Percentiles rank a stretch among this genome's conserved stretches.
Conservation (phyloP, 2,329 filamentous ascomycete species). For the Ophiocordyceps camponoti-floridani region DNA sequence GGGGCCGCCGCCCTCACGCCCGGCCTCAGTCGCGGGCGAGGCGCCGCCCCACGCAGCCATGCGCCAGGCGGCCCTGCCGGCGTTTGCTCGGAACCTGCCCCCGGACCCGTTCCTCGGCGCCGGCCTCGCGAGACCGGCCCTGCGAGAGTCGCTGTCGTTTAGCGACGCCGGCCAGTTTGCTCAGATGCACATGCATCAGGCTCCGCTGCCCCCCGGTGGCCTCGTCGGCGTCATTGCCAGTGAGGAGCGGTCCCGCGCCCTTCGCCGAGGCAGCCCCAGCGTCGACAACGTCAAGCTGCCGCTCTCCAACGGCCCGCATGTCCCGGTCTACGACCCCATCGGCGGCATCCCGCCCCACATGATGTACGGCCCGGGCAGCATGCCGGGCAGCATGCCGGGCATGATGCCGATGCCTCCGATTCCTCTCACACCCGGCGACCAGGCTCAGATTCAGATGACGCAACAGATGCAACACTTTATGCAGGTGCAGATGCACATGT, state of each 20-base stretch:
- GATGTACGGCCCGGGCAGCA: constrained; percentile 17
- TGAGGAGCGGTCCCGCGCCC: constrained; percentile 62
- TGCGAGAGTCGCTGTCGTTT: constrained; percentile 59
- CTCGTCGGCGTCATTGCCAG: constrained; percentile 76
- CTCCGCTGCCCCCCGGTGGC: constrained; percentile 47
- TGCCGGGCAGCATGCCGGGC: constrained; percentile 5
- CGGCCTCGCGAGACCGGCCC: constrained; percentile 51
- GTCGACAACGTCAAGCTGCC: constrained; percentile 26
- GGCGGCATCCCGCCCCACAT: constrained; percentile 26
- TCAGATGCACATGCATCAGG: constrained; percentile 6
- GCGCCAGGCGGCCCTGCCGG: constrained; percentile 40
- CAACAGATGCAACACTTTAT: constrained; percentile 78
- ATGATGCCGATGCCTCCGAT: constrained; percentile 12
- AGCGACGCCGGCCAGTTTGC: constrained; percentile 32
- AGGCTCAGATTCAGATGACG: constrained; percentile 62
- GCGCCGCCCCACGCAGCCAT: constrained; percentile 12
- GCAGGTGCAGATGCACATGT: constrained; percentile 90
- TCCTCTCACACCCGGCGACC: constrained; percentile 42
- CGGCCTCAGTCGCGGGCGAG: constrained; percentile 41
- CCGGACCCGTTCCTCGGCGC: constrained; percentile 75
- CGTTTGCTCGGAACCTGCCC: constrained; percentile 68
- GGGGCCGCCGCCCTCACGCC: constrained; percentile 26
- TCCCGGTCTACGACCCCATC: constrained; percentile 27
- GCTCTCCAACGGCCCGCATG: constrained; percentile 15
- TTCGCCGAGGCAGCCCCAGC: constrained; percentile 64